A percentile compares a stretch with the other conserved stretches of the same genome.
Evolutionary conservation across 305 asterid species (phyloP).

Genomic region (Andrographis paniculata): DNA sequence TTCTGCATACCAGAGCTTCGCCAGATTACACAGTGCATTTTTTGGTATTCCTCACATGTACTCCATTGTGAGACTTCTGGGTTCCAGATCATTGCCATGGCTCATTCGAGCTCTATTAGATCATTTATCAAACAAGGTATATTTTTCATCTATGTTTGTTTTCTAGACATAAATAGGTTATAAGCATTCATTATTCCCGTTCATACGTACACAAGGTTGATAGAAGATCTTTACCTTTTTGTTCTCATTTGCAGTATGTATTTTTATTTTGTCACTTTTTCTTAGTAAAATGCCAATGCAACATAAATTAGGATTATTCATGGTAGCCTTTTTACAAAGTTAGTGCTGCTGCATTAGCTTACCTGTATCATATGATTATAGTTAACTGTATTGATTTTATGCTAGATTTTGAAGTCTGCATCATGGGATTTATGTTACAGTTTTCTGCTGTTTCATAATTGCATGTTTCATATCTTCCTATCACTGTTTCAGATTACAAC

Average conservation of each 20-base stretch:
- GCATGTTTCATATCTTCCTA: conserved; percentile 12
- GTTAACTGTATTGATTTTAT: too few species aligned
- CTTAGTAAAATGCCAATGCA: background rate
- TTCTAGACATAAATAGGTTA: too few species aligned
- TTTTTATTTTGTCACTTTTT: too few species aligned
- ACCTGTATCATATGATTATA: too few species aligned
- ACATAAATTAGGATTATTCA: background rate
- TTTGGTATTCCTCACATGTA: conserved; percentile 96
- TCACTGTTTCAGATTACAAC: conserved; percentile 57
- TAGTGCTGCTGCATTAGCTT: background rate
- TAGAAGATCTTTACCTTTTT: too few species aligned
- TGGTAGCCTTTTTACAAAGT: background rate
- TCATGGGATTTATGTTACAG: conserved; percentile 8
- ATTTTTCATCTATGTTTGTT: conserved; percentile 13
- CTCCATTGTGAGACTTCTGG: conserved; percentile 79
- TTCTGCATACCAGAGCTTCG: conserved; percentile 97
- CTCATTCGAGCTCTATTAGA: conserved; percentile 91
- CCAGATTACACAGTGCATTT: conserved; percentile 83
- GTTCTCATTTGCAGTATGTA: background rate
- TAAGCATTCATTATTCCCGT: too few species aligned
- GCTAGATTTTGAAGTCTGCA: background rate
- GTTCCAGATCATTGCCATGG: conserved; percentile 98
- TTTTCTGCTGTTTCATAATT: conserved; percentile 6
- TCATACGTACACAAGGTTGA: too few species aligned
- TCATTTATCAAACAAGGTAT: conserved; percentile 87